Evolutionary conservation across 164 flowering plant species (phyloP).

Genomic region (Tetracentron sinense): DNA sequence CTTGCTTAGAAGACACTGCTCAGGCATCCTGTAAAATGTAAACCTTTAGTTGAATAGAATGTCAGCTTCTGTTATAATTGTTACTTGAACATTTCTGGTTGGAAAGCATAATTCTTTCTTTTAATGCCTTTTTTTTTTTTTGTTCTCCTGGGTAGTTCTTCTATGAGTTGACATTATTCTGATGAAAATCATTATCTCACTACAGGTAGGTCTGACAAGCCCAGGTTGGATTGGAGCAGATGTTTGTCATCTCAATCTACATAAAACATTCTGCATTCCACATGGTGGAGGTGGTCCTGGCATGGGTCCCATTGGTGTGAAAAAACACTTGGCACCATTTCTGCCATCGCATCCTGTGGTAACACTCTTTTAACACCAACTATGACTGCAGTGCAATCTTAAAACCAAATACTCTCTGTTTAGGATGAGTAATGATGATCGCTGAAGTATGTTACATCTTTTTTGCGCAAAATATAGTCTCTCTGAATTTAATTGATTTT

Average conservation of each 20-base stretch:
- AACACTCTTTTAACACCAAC: conserved; percentile 9
- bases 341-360: conserved; percentile 99
- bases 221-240: conserved; percentile 99
- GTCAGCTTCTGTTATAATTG: background rate
- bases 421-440: background rate
- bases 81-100: background rate
- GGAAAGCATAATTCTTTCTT: background rate
- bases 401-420: too few relatives aligned
- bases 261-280: conserved; percentile 97
- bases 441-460: too few relatives aligned
- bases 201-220: conserved; percentile 93
- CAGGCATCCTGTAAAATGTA: background rate
- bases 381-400: background rate
- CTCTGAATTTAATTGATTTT: too few relatives aligned
- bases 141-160: background rate
- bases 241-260: conserved; percentile 99
- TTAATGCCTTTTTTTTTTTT: background rate
- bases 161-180: background rate
- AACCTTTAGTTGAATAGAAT: background rate
- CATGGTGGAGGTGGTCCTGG: conserved; percentile 99
- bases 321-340: conserved; percentile 95
- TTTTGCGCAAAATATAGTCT: too few relatives aligned
- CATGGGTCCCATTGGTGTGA: conserved; percentile 99
- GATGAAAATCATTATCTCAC: background rate
- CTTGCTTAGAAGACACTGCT: background rate